Percentiles rank a stretch among this genome's conserved stretches.
phyloP scores from a whole-genome alignment of 1,284 basidiomycete species.

The Grifola frondosa region DNA sequence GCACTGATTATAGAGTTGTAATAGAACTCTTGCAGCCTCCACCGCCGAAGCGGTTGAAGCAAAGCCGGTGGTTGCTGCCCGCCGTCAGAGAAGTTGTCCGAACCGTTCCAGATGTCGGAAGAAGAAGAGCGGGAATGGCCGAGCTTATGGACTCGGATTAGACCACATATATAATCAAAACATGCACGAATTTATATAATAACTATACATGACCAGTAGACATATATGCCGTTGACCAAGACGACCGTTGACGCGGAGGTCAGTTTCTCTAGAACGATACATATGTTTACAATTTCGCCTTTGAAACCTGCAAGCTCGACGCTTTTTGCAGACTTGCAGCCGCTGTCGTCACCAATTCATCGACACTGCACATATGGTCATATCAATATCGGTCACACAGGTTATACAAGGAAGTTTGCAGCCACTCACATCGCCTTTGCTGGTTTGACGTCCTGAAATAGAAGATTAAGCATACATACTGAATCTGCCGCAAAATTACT shows the following conservation, averaged over 20 bases:
- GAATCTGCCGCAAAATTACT: too few relatives aligned
- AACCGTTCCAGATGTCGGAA: constrained; percentile 52
- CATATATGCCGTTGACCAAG: not conserved
- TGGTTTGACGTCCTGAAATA: constrained; percentile 65
- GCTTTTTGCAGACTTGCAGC: constrained; percentile 44
- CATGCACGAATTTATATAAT: constrained; percentile 1
- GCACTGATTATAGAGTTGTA: not conserved
- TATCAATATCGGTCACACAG: not conserved
- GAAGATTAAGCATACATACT: not conserved
- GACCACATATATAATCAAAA: not conserved
- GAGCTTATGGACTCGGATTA: constrained; percentile 69
- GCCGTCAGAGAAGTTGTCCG: constrained; percentile 13
- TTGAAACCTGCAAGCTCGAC: constrained; percentile 32
- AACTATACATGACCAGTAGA: not conserved
- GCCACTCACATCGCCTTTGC: constrained; percentile 80
- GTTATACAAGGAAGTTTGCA: not conserved
- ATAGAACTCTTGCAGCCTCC: constrained; percentile 53
- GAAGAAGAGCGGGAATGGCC: constrained; percentile 80
- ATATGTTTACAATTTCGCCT: constrained; percentile 43
- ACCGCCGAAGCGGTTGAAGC: constrained; percentile 31
- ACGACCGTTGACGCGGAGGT: not conserved
- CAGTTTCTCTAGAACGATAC: not conserved
- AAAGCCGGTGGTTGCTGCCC: constrained; percentile 22
- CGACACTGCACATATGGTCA: constrained; percentile 46
- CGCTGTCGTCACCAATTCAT: constrained; percentile 67